phyloP scores from a whole-genome alignment of 306 rosid species.

The Casuarina equisetifolia region DNA sequence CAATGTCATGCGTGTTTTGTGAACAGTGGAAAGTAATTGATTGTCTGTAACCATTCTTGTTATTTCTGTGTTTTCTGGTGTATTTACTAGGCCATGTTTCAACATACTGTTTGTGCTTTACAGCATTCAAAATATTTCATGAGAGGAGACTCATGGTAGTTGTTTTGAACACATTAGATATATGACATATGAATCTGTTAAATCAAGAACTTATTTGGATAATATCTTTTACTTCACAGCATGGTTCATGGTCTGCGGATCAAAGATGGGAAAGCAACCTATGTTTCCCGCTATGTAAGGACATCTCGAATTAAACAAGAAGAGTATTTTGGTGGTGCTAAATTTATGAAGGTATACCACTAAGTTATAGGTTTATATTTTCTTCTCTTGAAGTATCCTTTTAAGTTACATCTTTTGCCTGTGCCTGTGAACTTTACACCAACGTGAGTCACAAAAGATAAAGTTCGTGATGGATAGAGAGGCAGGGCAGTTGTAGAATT shows the following conservation, averaged over 20 bases:
- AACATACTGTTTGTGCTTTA: conserved; percentile 3
- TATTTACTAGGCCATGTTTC: conserved; percentile 7
- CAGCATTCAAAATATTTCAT: background rate
- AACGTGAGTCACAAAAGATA: background rate
- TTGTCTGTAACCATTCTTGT: background rate
- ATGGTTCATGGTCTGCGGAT: conserved; percentile 96
- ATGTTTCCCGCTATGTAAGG: conserved; percentile 79
- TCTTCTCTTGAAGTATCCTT: background rate
- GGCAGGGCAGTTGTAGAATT: background rate
- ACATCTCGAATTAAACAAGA: conserved; percentile 93
- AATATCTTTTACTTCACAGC: conserved; percentile 47
- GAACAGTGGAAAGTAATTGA: background rate
- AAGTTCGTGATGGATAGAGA: background rate
- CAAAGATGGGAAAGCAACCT: conserved; percentile 88
- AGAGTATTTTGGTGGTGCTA: conserved; percentile 78
- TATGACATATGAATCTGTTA: conserved; percentile 12
- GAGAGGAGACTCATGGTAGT: background rate
- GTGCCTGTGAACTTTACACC: background rate
- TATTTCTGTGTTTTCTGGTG: background rate
- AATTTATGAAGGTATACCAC: conserved; percentile 74
- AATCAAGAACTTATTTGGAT: conserved; percentile 14
- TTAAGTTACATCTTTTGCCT: conserved; percentile 2
- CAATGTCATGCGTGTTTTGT: background rate
- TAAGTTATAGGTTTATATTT: background rate
- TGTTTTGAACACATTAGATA: background rate